phyloP scores from a whole-genome alignment of 345 rosid genomes.

The Fremontodendron californicum region DNA sequence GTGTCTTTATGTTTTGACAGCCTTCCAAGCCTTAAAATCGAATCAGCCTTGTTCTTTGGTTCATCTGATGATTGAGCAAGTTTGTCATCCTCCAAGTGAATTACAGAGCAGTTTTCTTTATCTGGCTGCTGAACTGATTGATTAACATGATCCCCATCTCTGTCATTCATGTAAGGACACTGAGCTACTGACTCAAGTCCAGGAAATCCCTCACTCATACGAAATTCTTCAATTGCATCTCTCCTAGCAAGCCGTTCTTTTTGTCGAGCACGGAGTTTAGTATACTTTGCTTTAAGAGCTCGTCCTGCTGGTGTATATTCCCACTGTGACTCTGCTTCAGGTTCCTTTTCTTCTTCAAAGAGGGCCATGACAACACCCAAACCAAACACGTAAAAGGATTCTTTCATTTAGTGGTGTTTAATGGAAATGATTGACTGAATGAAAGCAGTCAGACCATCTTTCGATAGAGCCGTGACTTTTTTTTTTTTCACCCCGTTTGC shows the following conservation, averaged over 20 bases:
- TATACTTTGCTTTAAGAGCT: conserved; percentile 80
- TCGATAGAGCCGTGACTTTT: no score
- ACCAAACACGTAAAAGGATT: no score
- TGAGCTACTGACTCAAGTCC: conserved; percentile 22
- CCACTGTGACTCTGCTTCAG: conserved; percentile 82
- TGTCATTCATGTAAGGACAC: conserved; percentile 23
- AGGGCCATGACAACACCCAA: no score
- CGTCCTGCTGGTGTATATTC: conserved; percentile 92
- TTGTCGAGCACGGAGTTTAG: conserved; percentile 94
- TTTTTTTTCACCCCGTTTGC: no score
- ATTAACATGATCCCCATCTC: conserved; percentile 32
- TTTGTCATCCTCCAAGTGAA: conserved; percentile 56
- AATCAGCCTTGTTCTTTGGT: conserved; percentile 41
- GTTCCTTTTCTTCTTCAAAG: conserved; percentile 81
- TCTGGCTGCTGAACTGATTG: conserved; percentile 37
- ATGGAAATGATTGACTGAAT: no score
- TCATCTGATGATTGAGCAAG: conserved; percentile 42
- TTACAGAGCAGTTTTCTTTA: conserved; percentile 35
- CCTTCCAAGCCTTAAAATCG: conserved; percentile 34
- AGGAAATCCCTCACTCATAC: conserved; percentile 29
- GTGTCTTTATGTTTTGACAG: conserved; percentile 40
- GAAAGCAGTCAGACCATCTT: no score
- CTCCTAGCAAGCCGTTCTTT: conserved; percentile 74
- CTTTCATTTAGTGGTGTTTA: no score
- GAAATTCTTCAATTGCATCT: conserved; percentile 49